Percentiles rank a stretch among this genome's conserved stretches.
Conservation (phyloP, 2,329 filamentous ascomycete species). For the Cercospora nicotianae region DNA sequence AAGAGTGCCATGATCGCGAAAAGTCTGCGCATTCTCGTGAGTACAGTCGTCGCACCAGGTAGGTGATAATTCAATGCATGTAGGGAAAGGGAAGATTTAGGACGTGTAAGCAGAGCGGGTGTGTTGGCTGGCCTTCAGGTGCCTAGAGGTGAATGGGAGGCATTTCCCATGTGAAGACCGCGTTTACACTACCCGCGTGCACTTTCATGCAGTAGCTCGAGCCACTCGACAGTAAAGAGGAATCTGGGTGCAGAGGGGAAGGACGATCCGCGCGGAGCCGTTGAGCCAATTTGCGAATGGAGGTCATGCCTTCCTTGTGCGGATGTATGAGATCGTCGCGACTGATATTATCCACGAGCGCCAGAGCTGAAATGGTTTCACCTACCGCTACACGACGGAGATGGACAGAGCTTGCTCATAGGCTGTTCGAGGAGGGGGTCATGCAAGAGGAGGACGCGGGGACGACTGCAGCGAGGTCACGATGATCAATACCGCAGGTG, state of each 20-base stretch:
- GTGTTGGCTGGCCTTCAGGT: background rate
- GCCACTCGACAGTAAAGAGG: background rate
- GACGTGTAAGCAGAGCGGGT: background rate
- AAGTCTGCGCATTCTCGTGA: constrained; percentile 4
- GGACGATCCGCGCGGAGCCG: background rate
- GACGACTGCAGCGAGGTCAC: background rate
- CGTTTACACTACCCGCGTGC: background rate
- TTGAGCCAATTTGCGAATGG: background rate
- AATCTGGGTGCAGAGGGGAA: background rate
- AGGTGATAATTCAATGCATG: background rate
- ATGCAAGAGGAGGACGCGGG: background rate
- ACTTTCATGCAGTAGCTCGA: background rate
- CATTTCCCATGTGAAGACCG: background rate
- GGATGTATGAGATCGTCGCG: background rate
- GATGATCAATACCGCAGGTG: background rate
- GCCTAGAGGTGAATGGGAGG: background rate
- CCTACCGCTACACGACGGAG: background rate
- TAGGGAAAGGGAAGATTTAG: background rate
- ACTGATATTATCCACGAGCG: background rate
- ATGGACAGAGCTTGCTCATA: background rate
- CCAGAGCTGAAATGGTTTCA: background rate
- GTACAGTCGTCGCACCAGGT: background rate
- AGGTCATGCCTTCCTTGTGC: background rate
- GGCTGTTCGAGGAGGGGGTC: background rate
- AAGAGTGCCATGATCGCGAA: constrained; percentile 7